Evolutionary conservation across 192 early-diverging fungal genomes (phyloP).

Genomic region (Lunasporangiospora selenospora): DNA sequence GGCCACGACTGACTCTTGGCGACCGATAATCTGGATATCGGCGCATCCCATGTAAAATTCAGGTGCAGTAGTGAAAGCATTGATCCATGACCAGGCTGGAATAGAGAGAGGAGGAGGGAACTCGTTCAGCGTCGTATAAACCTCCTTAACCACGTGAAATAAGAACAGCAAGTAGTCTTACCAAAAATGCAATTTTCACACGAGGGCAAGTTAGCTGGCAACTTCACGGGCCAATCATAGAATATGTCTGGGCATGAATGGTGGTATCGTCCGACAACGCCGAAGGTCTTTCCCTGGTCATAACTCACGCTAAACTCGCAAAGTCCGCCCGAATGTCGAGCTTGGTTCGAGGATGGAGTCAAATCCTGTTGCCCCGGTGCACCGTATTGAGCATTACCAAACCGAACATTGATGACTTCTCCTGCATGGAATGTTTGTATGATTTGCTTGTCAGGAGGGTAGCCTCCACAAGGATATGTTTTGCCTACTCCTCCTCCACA

Average conservation of each 20-base stretch:
- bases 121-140: too few relatives aligned
- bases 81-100: conserved; percentile 73
- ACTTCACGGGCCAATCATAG: conserved; percentile 46
- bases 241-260: conserved; percentile 51
- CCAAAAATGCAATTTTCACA: conserved; percentile 48
- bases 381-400: conserved; percentile 45
- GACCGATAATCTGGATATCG: conserved; percentile 67
- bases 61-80: conserved; percentile 66
- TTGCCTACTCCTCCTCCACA: conserved; percentile 32
- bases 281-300: conserved; percentile 66
- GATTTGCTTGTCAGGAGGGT: conserved; percentile 42
- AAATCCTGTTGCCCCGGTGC: conserved; percentile 20
- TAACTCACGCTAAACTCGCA: conserved; percentile 73
- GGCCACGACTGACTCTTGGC: conserved; percentile 23
- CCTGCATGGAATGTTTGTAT: conserved; percentile 60
- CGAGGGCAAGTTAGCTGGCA: conserved; percentile 44
- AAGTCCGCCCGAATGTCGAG: conserved; percentile 69
- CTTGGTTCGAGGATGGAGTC: conserved; percentile 48
- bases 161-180: conserved; percentile 1
- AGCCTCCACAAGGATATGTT: conserved; percentile 50
- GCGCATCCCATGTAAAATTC: conserved; percentile 83
- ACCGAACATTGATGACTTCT: conserved; percentile 54
- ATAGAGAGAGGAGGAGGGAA: too few relatives aligned
- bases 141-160: too few relatives aligned
- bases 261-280: conserved; percentile 45